Percentiles rank a stretch among this genome's conserved stretches.
Conservation (phyloP, 495 filamentous ascomycete genomes). For the Tuber microsphaerosporum region DNA sequence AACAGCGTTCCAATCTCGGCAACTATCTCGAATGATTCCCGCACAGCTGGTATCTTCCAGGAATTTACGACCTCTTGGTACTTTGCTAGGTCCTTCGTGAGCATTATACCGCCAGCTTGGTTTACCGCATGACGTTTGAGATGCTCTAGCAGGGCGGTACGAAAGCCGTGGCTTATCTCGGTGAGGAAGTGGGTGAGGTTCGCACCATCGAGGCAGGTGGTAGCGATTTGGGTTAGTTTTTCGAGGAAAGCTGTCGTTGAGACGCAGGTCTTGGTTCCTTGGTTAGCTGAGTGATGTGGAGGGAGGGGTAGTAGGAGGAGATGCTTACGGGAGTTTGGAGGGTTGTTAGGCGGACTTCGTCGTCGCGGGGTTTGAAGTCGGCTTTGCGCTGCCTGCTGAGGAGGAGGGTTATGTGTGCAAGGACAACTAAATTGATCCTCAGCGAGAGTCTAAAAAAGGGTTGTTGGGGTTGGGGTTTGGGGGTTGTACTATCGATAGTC, state of each 20-base stretch:
- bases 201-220: conserved; percentile 63
- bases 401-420: conserved; percentile 69
- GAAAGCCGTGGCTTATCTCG: conserved; percentile 74
- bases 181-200: conserved; percentile 71
- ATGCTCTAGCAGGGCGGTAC: conserved; percentile 74
- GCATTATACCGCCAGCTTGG: conserved; percentile 85
- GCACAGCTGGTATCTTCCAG: conserved; percentile 66
- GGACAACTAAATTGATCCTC: conserved; percentile 48
- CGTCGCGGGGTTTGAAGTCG: conserved; percentile 90
- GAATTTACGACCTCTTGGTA: conserved; percentile 76
- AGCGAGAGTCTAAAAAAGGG: background rate
- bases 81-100: conserved; percentile 86
- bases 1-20: conserved; percentile 95
- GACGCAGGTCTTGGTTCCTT: background rate
- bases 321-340: conserved; percentile 64
- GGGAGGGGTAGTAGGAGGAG: background rate
- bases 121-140: conserved; percentile 89
- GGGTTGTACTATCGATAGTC: conserved; percentile 57
- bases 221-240: conserved; percentile 54
- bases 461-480: background rate
- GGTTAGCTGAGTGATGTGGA: background rate
- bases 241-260: conserved; percentile 53
- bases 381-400: conserved; percentile 77
- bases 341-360: conserved; percentile 68
- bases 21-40: conserved; percentile 68